These are phyloP conservation scores for Acrodontium crateriforme DNA, from an alignment of 2,329 filamentous ascomycete genomes.

Conservation along the genomic window DNA sequence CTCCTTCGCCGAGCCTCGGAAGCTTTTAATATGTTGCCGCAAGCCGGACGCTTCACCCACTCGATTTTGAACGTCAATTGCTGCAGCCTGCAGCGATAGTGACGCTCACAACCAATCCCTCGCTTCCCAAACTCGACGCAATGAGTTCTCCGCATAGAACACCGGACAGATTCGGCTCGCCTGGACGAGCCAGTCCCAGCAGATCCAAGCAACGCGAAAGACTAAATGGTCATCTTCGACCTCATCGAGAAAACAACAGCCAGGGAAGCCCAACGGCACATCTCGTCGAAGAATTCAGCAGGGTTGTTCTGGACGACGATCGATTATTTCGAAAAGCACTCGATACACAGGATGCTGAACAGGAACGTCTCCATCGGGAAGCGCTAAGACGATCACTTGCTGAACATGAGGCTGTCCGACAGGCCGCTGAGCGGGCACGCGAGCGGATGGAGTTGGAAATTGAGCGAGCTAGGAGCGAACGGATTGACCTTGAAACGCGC, in stretches of 20 bases:
- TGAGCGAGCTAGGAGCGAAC: constrained; percentile 23
- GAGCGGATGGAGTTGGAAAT: constrained; percentile 34
- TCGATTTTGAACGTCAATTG: too few species aligned
- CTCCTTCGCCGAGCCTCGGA: too few species aligned
- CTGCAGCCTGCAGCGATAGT: too few species aligned
- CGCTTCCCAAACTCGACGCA: too few species aligned
- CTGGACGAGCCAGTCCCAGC: too few species aligned
- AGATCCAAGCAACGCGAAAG: too few species aligned
- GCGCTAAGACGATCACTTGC: constrained; percentile 52
- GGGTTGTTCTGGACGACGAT: constrained; percentile 29
- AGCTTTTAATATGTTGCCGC: too few species aligned
- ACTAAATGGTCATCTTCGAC: neutral
- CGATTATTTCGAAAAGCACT: constrained; percentile 42
- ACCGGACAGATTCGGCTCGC: too few species aligned
- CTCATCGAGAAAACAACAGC: constrained; percentile 1
- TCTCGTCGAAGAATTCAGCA: constrained; percentile 28
- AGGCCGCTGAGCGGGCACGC: constrained; percentile 40
- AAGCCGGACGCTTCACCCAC: too few species aligned
- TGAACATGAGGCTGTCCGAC: constrained; percentile 52
- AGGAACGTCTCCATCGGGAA: constrained; percentile 48
- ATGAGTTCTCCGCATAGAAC: too few species aligned
- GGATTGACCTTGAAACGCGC: constrained; percentile 24
- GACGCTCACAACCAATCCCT: too few species aligned
- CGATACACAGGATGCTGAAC: constrained; percentile 48
- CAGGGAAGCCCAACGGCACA: constrained; percentile 10